Base-by-base conservation (phyloP, 306 rosid genomes). In the Citrullus mucosospermus region DNA sequence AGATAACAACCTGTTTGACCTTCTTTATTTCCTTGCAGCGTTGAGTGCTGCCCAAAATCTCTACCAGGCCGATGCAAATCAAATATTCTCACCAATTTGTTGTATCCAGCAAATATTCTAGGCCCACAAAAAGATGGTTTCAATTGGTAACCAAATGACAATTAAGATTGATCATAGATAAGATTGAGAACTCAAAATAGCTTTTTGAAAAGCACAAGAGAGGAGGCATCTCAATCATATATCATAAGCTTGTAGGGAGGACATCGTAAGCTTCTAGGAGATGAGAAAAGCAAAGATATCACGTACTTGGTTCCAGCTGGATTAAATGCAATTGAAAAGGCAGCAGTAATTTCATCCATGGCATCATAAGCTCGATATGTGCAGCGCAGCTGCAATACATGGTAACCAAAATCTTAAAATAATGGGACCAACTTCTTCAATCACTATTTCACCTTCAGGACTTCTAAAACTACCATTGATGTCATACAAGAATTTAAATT, bases 61-160 rank as follows among this genome's bases (percentile, higher is more conserved):
- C 99, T 88, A 80, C 99, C 99, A 78, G 98, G 99, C 73, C 97
- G 89, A 82, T 95, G 99, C 69, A 95, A 81, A 89, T 92, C 97
- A 95, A 95, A 95, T 56, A 92, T 84, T 88, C 97, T 88, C 58
- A 95, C 87, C 73, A 88, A 81, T 86, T 92, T 95, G 87, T 95
- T 95, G 89, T 95, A 92, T 83, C 99, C 99, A 78, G 97, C 97
- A 84, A 87, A 95, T 85, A 95, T 92, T 86, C 99, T 95, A 56
- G 5, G 22, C 65, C 65, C 38, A 48, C 66, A 53, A 11, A 18
- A 53, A 53, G 6, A 32, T 17, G 48, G 43, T 30, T 30, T 30
- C 61, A 73, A 51, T 73, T 48, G 61, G 61, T 15, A 30, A 44
- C 57, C 58, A 71, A 46, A 71, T 30, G 36, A 71, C 11, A 71